These are phyloP conservation scores for Eucalyptus regnans DNA, from an alignment of 345 rosid genomes.

Conservation along the genomic window DNA sequence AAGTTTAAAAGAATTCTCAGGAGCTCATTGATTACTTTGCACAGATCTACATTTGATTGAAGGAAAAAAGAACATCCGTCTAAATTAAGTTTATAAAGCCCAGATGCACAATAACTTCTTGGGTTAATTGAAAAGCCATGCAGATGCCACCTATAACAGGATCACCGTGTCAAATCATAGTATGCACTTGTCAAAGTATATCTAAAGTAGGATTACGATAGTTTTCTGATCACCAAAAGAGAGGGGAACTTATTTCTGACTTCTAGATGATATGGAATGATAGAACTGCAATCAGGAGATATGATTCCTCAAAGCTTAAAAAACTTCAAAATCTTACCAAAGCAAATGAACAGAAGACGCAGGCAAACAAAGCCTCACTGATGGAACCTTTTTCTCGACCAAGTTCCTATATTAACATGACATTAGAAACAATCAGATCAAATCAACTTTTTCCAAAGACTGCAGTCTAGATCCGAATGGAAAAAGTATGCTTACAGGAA, in stretches of 20 bases:
- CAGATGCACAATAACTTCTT: background rate
- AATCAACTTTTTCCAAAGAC: background rate
- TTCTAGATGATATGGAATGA: background rate
- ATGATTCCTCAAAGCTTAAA: background rate
- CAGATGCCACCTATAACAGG: background rate
- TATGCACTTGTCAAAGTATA: background rate
- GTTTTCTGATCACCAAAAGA: background rate
- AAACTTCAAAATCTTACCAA: slow-evolving; percentile 21
- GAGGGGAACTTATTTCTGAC: background rate
- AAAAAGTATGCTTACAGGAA: slow-evolving; percentile 38
- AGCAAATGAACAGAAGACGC: slow-evolving; percentile 47
- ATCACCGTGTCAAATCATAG: background rate
- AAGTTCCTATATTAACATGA: slow-evolving; percentile 35
- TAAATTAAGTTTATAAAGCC: background rate
- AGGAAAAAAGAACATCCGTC: background rate
- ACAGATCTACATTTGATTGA: background rate
- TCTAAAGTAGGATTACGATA: background rate
- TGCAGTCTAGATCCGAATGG: background rate
- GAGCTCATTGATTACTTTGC: background rate
- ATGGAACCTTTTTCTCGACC: slow-evolving; percentile 54
- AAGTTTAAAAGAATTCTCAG: background rate
- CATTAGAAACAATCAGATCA: background rate
- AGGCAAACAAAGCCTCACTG: slow-evolving; percentile 54
- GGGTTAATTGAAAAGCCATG: background rate
- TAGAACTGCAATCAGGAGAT: background rate